phyloP scores from a whole-genome alignment of 192 early-diverging fungal genomes.

The Rhizophagus prolifer region DNA sequence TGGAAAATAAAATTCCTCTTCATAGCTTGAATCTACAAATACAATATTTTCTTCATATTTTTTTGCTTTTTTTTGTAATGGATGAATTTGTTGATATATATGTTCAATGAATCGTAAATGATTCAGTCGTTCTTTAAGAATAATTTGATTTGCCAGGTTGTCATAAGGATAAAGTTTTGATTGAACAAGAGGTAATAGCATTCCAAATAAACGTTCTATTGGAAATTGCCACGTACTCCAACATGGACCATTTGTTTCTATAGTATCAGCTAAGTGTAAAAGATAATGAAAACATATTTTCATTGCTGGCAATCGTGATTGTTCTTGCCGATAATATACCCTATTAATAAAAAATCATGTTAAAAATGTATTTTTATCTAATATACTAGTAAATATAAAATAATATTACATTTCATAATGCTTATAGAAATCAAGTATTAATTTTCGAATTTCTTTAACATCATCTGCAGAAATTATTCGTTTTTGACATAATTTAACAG shows the following conservation, averaged over 20 bases:
- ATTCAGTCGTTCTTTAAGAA: no score
- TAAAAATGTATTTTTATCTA: not conserved
- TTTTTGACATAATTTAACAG: conserved; percentile 10
- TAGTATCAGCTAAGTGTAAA: no score
- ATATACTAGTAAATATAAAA: not conserved
- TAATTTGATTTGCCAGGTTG: no score
- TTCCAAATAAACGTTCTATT: no score
- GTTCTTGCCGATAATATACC: not conserved
- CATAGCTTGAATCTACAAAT: not conserved
- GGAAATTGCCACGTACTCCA: no score
- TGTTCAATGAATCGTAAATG: not conserved
- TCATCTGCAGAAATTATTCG: not conserved
- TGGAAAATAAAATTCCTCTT: not conserved
- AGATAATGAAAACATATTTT: no score
- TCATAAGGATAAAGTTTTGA: no score
- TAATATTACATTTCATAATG: not conserved
- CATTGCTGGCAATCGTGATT: no score
- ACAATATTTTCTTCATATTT: not conserved
- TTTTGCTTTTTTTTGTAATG: not conserved
- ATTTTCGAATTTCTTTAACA: not conserved
- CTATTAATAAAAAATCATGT: not conserved
- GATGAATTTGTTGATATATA: not conserved
- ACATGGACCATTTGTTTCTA: no score
- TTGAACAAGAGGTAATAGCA: no score
- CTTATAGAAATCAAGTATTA: not conserved